Percentiles rank a stretch among this genome's conserved stretches.
Evolutionary conservation across 352 stramenopile species (phyloP).

Genomic region (Phytophthora niederhauseri): DNA sequence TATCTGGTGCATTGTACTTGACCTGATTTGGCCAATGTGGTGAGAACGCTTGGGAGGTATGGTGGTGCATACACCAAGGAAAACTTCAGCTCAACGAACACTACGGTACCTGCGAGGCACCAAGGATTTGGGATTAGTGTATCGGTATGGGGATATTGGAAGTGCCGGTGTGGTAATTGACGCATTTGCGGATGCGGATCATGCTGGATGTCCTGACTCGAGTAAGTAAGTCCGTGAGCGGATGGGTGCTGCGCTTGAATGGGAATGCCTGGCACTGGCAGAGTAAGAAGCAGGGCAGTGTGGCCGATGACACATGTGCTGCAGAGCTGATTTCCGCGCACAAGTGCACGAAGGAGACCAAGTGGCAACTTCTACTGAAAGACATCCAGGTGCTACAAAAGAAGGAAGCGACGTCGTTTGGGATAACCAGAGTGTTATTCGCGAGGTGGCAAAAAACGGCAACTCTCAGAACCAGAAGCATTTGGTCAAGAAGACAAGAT

Average conservation of each 20-base stretch:
- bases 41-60: neutral
- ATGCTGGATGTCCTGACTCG: slow-evolving; percentile 10
- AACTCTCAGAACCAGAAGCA: slow-evolving; percentile 14
- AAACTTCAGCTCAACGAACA: slow-evolving; percentile 15
- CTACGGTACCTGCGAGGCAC: slow-evolving; percentile 11
- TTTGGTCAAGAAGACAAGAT: neutral
- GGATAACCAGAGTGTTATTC: slow-evolving; percentile 4
- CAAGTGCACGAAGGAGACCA: slow-evolving; percentile 2
- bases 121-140: slow-evolving; percentile 4
- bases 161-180: neutral
- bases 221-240: slow-evolving; percentile 6
- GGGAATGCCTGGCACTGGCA: slow-evolving; percentile 4
- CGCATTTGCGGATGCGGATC: slow-evolving; percentile 6
- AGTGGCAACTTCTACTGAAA: neutral
- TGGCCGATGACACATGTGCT: neutral
- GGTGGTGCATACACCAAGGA: slow-evolving; percentile 9
- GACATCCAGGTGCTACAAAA: neutral
- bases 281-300: slow-evolving; percentile 12
- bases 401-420: neutral
- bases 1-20: neutral
- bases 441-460: slow-evolving; percentile 11
- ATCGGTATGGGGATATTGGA: neutral
- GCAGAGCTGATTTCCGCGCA: slow-evolving; percentile 9
- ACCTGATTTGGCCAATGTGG: neutral
- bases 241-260: slow-evolving; percentile 2